phyloP scores from a whole-genome alignment of 805 yeast species.

The Priceomyces castillae region DNA sequence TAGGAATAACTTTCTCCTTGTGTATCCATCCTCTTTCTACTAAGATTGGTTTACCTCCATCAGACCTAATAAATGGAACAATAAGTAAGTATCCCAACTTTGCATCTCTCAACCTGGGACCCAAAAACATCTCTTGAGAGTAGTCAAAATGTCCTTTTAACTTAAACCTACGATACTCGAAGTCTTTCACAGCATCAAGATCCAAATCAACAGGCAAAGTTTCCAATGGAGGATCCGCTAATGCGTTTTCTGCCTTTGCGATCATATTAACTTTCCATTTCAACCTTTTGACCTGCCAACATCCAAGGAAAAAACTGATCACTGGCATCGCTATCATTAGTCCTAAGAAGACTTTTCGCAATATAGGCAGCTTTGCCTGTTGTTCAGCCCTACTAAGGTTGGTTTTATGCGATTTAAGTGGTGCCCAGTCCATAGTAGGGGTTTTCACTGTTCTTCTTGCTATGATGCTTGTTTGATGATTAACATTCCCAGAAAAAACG shows the following conservation, averaged over 20 bases:
- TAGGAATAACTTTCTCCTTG: slow-evolving; percentile 61
- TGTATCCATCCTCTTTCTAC: slow-evolving; percentile 92
- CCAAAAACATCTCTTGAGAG: slow-evolving; percentile 84
- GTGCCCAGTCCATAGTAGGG: slow-evolving; percentile 82
- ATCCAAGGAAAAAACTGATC: slow-evolving; percentile 78
- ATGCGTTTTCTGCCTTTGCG: slow-evolving; percentile 76
- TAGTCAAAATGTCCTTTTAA: slow-evolving; percentile 79
- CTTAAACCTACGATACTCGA: slow-evolving; percentile 80
- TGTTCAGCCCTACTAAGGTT: slow-evolving; percentile 38
- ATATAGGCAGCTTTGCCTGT: slow-evolving; percentile 34
- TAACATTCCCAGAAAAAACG: not conserved
- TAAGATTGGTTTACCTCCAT: slow-evolving; percentile 73
- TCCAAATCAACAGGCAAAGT: slow-evolving; percentile 61
- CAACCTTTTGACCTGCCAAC: slow-evolving; percentile 88
- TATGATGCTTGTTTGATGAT: not conserved
- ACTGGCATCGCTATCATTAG: slow-evolving; percentile 75
- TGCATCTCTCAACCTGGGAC: slow-evolving; percentile 74
- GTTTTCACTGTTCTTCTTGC: slow-evolving; percentile 45
- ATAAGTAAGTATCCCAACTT: slow-evolving; percentile 73
- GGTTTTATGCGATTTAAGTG: slow-evolving; percentile 51
- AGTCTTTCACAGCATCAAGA: slow-evolving; percentile 64
- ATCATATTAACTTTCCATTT: slow-evolving; percentile 86
- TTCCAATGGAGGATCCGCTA: slow-evolving; percentile 69
- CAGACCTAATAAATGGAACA: slow-evolving; percentile 75
- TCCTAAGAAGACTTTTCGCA: slow-evolving; percentile 42